Percentiles rank a stretch among this genome's conserved stretches.
These are phyloP conservation scores for Colletotrichum ledebouriae DNA, from an alignment of 2,329 filamentous ascomycete genomes.

Conservation along the genomic window DNA sequence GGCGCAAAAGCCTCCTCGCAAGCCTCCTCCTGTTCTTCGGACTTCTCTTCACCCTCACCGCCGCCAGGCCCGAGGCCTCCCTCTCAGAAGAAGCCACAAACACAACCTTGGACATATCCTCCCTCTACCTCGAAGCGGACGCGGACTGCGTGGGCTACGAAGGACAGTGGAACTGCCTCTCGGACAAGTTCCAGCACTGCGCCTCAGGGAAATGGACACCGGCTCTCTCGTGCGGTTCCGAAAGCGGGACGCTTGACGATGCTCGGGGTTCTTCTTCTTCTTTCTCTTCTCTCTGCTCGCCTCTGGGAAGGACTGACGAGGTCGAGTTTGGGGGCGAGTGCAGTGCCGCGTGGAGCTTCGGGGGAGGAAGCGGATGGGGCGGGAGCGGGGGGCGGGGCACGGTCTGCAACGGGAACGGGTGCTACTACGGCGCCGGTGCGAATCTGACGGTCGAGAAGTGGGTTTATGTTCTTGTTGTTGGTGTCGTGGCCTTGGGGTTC, in stretches of 20 bases:
- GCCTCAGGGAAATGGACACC: conserved; percentile 61
- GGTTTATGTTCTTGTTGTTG: conserved; percentile 18
- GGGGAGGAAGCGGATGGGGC: conserved; percentile 5
- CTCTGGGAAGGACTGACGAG: conserved; percentile 31
- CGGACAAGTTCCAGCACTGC: conserved; percentile 63
- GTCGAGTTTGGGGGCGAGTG: conserved; percentile 37
- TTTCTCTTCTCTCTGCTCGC: conserved; percentile 13
- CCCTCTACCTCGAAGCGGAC: conserved; percentile 51
- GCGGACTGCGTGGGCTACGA: conserved; percentile 58
- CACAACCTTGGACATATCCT: conserved; percentile 20
- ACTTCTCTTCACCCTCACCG: conserved; percentile 36
- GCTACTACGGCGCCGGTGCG: conserved; percentile 27
- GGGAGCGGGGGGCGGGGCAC: neutral
- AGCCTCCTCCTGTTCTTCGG: conserved; percentile 15
- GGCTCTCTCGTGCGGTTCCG: conserved; percentile 35
- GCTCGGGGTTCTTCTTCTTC: neutral
- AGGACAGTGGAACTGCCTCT: conserved; percentile 69
- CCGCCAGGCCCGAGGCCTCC: conserved; percentile 31
- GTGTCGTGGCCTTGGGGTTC: conserved; percentile 12
- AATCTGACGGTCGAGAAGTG: conserved; percentile 22
- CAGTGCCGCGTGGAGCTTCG: conserved; percentile 25
- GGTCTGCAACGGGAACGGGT: conserved; percentile 24
- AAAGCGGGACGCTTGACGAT: neutral
- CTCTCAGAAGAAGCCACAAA: conserved; percentile 34
- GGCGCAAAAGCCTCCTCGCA: conserved; percentile 10